Evolutionary conservation across 352 stramenopile species (phyloP).

Genomic region (Globisporangium lucens): DNA sequence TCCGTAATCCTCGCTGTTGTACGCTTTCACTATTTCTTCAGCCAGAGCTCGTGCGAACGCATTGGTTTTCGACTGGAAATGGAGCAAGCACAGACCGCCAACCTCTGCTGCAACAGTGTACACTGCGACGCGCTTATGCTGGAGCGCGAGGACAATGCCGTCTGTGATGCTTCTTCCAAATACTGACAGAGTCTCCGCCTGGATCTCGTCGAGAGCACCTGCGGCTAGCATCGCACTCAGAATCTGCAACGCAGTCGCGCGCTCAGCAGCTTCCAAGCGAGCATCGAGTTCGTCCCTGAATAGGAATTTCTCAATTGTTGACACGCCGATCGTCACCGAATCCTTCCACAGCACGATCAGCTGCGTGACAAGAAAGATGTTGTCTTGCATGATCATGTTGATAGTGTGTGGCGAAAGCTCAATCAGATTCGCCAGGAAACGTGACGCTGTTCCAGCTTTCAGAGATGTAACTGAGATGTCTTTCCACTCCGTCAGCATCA

Average conservation of each 20-base stretch:
- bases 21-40: conserved; percentile 44
- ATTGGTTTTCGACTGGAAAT: conserved; percentile 2
- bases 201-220: conserved; percentile 27
- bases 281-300: conserved; percentile 29
- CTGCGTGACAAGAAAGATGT: conserved; percentile 51
- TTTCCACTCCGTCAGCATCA: conserved; percentile 56
- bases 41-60: conserved; percentile 35
- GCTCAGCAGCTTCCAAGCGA: conserved; percentile 38
- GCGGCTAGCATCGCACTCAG: conserved; percentile 55
- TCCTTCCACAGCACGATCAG: conserved; percentile 62
- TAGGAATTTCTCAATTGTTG: conserved; percentile 35
- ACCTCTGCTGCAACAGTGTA: conserved; percentile 71
- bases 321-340: conserved; percentile 34
- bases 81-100: conserved; percentile 38
- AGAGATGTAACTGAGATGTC: conserved; percentile 24
- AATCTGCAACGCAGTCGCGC: conserved; percentile 54
- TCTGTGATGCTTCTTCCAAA: conserved; percentile 34
- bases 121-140: conserved; percentile 40
- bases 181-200: conserved; percentile 15
- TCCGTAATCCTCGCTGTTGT: conserved; percentile 62
- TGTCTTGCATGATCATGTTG: conserved; percentile 63
- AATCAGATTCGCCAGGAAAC: conserved; percentile 59
- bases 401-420: conserved; percentile 50
- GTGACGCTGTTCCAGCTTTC: conserved; percentile 21
- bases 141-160: conserved; percentile 49